Base-by-base conservation (phyloP, 2,329 filamentous ascomycete species). In the Diaporthe vaccinii region DNA sequence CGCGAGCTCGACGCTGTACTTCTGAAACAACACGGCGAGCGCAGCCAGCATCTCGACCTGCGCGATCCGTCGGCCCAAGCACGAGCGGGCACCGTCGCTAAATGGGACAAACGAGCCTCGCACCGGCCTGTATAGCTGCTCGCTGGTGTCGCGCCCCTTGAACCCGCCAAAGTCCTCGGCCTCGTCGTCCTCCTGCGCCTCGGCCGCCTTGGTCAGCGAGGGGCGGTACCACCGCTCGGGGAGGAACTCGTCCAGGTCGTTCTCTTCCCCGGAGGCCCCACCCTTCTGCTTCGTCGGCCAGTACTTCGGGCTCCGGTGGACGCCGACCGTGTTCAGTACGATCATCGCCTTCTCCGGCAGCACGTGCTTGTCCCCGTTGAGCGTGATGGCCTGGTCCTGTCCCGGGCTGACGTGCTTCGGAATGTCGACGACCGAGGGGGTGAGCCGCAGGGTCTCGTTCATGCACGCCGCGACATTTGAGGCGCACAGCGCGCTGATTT, bases 361-460 rank as follows among this genome's bases (percentile, higher is more conserved):
- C 1, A 87, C 85, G 79, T 90, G 86, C 59, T 87, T 86, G 76
- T 87, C 85, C 2, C 92, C 93, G 71, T 90, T 86, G 58, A 94
- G 82, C 3, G 83, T 87, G 57, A 96, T 81, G 28, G 86, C 81
- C 83, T 95, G 92, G 70, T 89, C 87, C 31, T 85, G 80, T 2
- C 81, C 80, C 3, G 84, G 81, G 4, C 83, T 80, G 6, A 90
- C 89, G 71, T 86, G 89, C 84, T 97, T 97, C 39, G 94, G 94
- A 36, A 97, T 92, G 71, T 89, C 90, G 58, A 91, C 85, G 25
- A 95, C 92, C 0, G 94, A 91, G 2, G 94, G 93, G 75, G 95
- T 87, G 57, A 95, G 80, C 15, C 95, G 91, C 72, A 97, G 87
- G 51, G 93, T 92, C 85, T 97, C 94, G 80, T 95, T 94, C 88